Percentiles rank a stretch among this genome's conserved stretches.
Evolutionary conservation across 2,329 filamentous ascomycete species (phyloP).

Genomic region (Malbranchea cinnamomea): DNA sequence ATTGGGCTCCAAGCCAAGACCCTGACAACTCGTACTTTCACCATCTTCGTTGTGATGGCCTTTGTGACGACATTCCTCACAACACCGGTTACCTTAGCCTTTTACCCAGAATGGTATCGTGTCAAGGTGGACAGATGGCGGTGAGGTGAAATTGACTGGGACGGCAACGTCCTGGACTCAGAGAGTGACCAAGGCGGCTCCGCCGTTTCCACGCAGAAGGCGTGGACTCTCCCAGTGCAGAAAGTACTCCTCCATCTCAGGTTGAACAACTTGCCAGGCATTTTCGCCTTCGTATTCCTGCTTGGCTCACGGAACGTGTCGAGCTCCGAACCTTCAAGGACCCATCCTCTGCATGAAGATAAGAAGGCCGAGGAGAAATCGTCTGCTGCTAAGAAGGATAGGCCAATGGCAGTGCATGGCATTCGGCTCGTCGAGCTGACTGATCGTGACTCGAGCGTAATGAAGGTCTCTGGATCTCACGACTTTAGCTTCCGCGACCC

Average conservation of each 20-base stretch:
- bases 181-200: slow-evolving; percentile 31
- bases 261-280: slow-evolving; percentile 65
- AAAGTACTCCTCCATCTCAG: slow-evolving; percentile 68
- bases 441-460: slow-evolving; percentile 86
- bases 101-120: slow-evolving; percentile 69
- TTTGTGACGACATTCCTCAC: slow-evolving; percentile 73
- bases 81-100: slow-evolving; percentile 54
- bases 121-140: slow-evolving; percentile 60
- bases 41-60: slow-evolving; percentile 91
- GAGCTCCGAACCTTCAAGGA: slow-evolving; percentile 17
- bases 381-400: slow-evolving; percentile 10
- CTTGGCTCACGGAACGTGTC: slow-evolving; percentile 43
- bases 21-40: slow-evolving; percentile 67
- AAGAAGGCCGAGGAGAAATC: slow-evolving; percentile 10
- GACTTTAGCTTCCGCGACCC: slow-evolving; percentile 62
- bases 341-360: slow-evolving; percentile 20
- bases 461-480: slow-evolving; percentile 75
- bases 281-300: slow-evolving; percentile 70
- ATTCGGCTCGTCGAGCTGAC: slow-evolving; percentile 77
- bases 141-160: slow-evolving; percentile 83
- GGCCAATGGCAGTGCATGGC: slow-evolving; percentile 59
- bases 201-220: slow-evolving; percentile 32
- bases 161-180: slow-evolving; percentile 39
- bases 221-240: slow-evolving; percentile 38
- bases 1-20: slow-evolving; percentile 76